Evolutionary conservation across 768 basidiomycete species (phyloP).

Genomic region (Clathrus columnatus): DNA sequence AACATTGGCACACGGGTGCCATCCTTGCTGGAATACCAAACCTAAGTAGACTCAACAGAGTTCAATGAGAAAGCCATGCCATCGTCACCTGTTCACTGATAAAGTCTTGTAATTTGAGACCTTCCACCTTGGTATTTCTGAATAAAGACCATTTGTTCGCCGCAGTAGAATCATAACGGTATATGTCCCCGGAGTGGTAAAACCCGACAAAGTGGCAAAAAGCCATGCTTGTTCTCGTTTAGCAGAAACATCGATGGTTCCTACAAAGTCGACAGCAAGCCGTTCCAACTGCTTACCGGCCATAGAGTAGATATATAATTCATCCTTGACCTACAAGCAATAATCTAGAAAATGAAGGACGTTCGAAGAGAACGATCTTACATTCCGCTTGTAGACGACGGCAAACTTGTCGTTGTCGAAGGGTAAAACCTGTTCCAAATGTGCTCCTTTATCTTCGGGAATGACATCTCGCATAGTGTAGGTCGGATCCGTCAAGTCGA

Average conservation of each 20-base stretch:
- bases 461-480: slow-evolving; percentile 50
- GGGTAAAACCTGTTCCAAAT: slow-evolving; percentile 40
- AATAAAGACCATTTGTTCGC: slow-evolving; percentile 53
- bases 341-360: background rate
- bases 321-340: slow-evolving; percentile 56
- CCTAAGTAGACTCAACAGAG: slow-evolving; percentile 25
- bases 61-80: background rate
- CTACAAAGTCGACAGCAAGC: slow-evolving; percentile 59
- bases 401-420: slow-evolving; percentile 51
- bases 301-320: slow-evolving; percentile 61
- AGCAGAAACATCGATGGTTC: slow-evolving; percentile 44
- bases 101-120: slow-evolving; percentile 61
- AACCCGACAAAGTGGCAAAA: slow-evolving; percentile 56
- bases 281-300: slow-evolving; percentile 45
- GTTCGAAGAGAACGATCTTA: slow-evolving; percentile 22
- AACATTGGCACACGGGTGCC: slow-evolving; percentile 82
- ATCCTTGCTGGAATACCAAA: slow-evolving; percentile 75
- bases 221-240: slow-evolving; percentile 49
- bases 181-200: slow-evolving; percentile 66
- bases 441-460: slow-evolving; percentile 57
- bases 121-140: slow-evolving; percentile 47
- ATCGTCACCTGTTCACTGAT: slow-evolving; percentile 47
- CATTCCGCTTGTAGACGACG: slow-evolving; percentile 64
- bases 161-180: slow-evolving; percentile 48
- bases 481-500: slow-evolving; percentile 45